Percentiles rank a stretch among this genome's conserved stretches.
These are phyloP conservation scores for Triticum turgidum DNA, from an alignment of 176 grass and related monocot genomes.

Conservation along the genomic window DNA sequence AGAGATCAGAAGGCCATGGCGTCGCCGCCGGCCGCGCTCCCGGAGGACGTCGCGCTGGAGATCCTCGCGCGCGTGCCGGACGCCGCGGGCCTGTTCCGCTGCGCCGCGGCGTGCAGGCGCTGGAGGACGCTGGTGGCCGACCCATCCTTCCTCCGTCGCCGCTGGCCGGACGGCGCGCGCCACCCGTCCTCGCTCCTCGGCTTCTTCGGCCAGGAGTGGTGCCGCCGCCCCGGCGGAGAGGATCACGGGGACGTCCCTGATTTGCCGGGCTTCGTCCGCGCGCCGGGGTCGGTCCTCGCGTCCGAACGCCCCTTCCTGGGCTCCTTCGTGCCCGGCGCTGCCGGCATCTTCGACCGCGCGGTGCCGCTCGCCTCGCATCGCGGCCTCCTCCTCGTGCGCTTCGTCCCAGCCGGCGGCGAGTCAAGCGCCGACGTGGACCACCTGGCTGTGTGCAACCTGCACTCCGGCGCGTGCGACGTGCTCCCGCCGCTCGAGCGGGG, in stretches of 20 bases:
- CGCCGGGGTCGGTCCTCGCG: neutral
- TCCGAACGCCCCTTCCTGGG: neutral
- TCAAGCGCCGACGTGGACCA: neutral
- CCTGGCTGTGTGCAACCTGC: conserved; percentile 5
- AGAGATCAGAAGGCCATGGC: neutral
- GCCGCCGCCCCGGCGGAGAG: too few relatives aligned
- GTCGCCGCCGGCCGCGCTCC: neutral
- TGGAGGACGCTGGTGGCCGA: neutral
- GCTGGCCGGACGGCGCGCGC: neutral
- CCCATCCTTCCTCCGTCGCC: neutral
- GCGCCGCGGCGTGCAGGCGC: conserved; percentile 9
- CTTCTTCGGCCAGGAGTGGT: neutral
- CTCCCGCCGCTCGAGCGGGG: neutral
- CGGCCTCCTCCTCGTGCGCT: conserved; percentile 15
- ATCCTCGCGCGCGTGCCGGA: neutral
- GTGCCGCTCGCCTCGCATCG: neutral
- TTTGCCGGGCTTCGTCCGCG: neutral
- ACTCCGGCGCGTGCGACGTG: neutral
- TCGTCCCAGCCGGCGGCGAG: neutral
- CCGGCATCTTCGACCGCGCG: neutral
- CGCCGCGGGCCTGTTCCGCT: conserved; percentile 1
- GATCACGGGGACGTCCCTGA: neutral
- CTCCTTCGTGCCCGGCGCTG: conserved; percentile 7
- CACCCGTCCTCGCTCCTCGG: neutral
- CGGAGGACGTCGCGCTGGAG: conserved; percentile 2